phyloP scores from a whole-genome alignment of 2,329 filamentous ascomycete species.

The Colletotrichum camelliae region DNA sequence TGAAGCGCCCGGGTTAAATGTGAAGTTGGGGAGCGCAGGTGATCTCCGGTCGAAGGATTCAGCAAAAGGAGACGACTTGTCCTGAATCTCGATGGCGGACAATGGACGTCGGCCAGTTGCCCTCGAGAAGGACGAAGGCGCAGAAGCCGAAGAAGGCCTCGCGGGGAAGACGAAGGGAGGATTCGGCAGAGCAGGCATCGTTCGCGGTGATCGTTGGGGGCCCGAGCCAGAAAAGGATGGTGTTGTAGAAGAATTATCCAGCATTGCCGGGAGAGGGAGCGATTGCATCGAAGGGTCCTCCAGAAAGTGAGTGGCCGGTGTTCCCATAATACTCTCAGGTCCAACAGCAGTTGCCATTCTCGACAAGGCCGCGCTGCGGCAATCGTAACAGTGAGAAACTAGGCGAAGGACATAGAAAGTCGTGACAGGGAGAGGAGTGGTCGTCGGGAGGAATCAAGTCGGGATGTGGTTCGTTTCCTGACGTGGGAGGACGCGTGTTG shows the following conservation, averaged over 20 bases:
- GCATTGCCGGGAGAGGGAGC: constrained; percentile 31
- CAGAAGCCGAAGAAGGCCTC: constrained; percentile 50
- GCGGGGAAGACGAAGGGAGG: constrained; percentile 70
- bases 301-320: constrained; percentile 16
- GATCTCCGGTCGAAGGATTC: constrained; percentile 34
- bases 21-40: constrained; percentile 57
- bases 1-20: constrained; percentile 58
- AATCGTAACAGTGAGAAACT: constrained; percentile 47
- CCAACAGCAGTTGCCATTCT: constrained; percentile 48
- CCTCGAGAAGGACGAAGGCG: constrained; percentile 53
- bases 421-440: constrained; percentile 23
- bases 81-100: constrained; percentile 56
- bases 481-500: not conserved
- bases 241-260: constrained; percentile 29
- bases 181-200: constrained; percentile 58
- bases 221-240: constrained; percentile 30
- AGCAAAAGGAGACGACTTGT: constrained; percentile 31
- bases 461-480: constrained; percentile 12
- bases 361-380: constrained; percentile 53
- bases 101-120: constrained; percentile 55
- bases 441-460: not conserved
- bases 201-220: constrained; percentile 38
- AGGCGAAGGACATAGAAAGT: constrained; percentile 44
- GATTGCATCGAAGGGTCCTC: constrained; percentile 26
- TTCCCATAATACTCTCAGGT: constrained; percentile 38